phyloP scores from a whole-genome alignment of 1,139 yeast genomes.

The Blastobotrys aristatus region DNA sequence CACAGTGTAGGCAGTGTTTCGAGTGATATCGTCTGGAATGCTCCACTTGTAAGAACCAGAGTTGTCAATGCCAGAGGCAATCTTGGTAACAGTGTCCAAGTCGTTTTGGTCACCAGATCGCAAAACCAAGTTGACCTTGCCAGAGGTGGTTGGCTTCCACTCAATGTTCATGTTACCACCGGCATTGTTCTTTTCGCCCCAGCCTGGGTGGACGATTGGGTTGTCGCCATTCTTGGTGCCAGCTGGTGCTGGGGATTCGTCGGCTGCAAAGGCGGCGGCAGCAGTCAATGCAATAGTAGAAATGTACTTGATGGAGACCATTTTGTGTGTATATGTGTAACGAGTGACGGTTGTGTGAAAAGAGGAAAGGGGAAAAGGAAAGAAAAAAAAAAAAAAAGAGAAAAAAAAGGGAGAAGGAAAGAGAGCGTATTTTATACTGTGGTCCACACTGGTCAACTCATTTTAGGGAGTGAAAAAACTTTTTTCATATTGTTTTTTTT shows the following conservation, averaged over 20 bases:
- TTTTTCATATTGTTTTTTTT: neutral
- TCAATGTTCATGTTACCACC: slow-evolving; percentile 24
- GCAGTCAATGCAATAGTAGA: slow-evolving; percentile 20
- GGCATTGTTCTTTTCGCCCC: slow-evolving; percentile 31
- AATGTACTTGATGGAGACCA: slow-evolving; percentile 18
- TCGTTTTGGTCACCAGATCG: slow-evolving; percentile 28
- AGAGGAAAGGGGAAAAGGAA: slow-evolving; percentile 1
- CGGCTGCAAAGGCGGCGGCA: slow-evolving; percentile 28
- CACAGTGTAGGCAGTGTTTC: slow-evolving; percentile 35
- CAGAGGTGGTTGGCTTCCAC: slow-evolving; percentile 30
- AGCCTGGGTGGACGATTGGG: slow-evolving; percentile 28
- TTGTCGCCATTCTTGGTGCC: slow-evolving; percentile 20
- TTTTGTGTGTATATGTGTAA: slow-evolving; percentile 5
- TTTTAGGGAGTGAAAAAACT: neutral
- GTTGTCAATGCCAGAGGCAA: slow-evolving; percentile 30
- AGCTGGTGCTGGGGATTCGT: slow-evolving; percentile 6
- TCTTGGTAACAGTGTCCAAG: slow-evolving; percentile 25
- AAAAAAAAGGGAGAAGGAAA: neutral
- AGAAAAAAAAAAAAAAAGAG: slow-evolving; percentile 2
- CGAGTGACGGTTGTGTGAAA: neutral
- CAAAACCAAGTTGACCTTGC: slow-evolving; percentile 30
- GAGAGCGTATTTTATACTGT: neutral
- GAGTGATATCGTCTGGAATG: slow-evolving; percentile 23
- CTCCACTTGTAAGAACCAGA: slow-evolving; percentile 31
- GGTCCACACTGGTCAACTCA: neutral